Conservation (phyloP, 192 early-diverging fungal species). For the Coemansia guatemalensis region DNA sequence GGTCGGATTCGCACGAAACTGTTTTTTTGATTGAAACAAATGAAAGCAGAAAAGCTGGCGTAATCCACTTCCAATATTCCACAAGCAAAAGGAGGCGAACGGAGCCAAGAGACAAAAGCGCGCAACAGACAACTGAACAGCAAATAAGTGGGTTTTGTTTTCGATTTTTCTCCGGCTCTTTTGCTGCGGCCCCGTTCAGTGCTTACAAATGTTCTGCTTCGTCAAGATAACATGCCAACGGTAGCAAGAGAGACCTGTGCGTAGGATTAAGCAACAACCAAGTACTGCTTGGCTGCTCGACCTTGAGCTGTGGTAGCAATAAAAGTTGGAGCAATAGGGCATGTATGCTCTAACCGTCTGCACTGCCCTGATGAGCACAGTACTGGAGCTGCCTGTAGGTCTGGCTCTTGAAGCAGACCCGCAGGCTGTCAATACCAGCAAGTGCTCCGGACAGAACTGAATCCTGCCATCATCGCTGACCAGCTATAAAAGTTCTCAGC, state of each 20-base stretch:
- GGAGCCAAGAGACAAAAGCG: neutral
- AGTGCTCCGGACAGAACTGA: neutral
- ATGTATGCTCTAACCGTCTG: neutral
- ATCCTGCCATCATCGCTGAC: neutral
- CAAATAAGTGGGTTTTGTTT: neutral
- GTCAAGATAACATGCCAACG: neutral
- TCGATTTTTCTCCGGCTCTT: neutral
- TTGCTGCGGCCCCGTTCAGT: neutral
- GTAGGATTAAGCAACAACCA: neutral
- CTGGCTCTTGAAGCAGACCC: neutral
- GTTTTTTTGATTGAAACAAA: neutral
- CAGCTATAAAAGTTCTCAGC: neutral
- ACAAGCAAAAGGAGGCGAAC: neutral
- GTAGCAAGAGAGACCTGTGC: neutral
- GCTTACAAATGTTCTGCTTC: neutral
- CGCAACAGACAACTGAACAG: neutral
- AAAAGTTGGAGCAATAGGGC: neutral
- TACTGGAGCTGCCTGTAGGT: neutral
- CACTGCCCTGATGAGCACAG: neutral
- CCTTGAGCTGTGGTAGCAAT: neutral
- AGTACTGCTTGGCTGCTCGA: neutral
- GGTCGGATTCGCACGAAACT: neutral
- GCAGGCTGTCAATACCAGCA: neutral
- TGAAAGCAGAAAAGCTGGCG: neutral
- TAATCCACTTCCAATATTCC: neutral